Evolutionary conservation across 257 asterid genomes (phyloP).

Genomic region (Penstemon barbatus): DNA sequence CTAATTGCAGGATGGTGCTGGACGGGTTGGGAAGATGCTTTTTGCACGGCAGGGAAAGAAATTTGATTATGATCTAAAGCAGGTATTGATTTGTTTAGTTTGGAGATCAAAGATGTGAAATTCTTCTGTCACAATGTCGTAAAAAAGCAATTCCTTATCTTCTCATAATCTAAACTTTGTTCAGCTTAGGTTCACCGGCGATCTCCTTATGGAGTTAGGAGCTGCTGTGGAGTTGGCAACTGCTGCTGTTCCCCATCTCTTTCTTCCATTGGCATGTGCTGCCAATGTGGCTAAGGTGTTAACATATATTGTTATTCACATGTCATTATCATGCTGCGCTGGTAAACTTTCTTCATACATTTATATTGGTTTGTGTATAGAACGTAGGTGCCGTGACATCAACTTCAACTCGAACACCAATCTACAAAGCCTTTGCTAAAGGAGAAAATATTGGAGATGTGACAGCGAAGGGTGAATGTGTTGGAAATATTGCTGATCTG

Average conservation of each 20-base stretch:
- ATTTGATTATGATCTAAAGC: slow-evolving; percentile 95
- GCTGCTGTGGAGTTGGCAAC: slow-evolving; percentile 96
- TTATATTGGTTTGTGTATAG: slow-evolving; percentile 46
- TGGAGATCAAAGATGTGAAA: slow-evolving; percentile 19
- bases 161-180: slow-evolving; percentile 27
- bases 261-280: slow-evolving; percentile 97
- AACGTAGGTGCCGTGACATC: slow-evolving; percentile 97
- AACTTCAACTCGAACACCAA: slow-evolving; percentile 95
- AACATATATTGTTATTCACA: slow-evolving; percentile 15
- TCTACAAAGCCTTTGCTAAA: slow-evolving; percentile 96
- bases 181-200: slow-evolving; percentile 96
- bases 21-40: slow-evolving; percentile 97
- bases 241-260: slow-evolving; percentile 81
- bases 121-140: background rate
- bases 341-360: slow-evolving; percentile 23
- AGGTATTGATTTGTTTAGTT: slow-evolving; percentile 49
- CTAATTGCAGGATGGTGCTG: slow-evolving; percentile 86
- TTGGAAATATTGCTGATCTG: slow-evolving; percentile 93
- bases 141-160: slow-evolving; percentile 10
- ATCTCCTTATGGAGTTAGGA: slow-evolving; percentile 95
- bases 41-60: slow-evolving; percentile 95
- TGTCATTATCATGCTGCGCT: slow-evolving; percentile 7
- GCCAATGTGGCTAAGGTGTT: slow-evolving; percentile 95
- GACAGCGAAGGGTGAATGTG: slow-evolving; percentile 98
- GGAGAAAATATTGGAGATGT: slow-evolving; percentile 99